Evolutionary conservation across 2,329 filamentous ascomycete species (phyloP), one percentile per base, ranked within the genome.

Genomic region (Colletotrichum abscissum): DNA sequence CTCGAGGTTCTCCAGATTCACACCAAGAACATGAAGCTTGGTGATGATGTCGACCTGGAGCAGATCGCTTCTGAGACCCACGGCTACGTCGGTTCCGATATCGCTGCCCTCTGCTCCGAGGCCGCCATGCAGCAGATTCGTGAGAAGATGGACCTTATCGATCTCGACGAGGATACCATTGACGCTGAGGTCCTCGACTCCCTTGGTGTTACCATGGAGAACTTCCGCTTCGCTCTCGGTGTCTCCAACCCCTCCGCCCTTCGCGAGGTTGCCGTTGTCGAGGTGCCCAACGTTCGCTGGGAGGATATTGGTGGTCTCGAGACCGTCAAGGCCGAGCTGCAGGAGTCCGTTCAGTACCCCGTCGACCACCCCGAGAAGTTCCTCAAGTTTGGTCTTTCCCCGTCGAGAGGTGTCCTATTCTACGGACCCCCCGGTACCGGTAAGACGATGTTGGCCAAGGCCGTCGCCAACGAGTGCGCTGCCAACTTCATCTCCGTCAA

Each of bases 1-100:
- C 93, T 99, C 49, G 97, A 99, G 90, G 98, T 99, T 81, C 92
- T 99, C 74, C 95, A 97, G 86, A 99, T 99, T 78, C 97, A 99
- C 90, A 99, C 97, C 85, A 99, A 99, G 93, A 99, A 99, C 91
- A 99, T 99, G 97, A 99, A 99, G 90, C 91, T 99, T 75, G 95
- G 86, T 73, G 97, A 98, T 72, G 97, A 98, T 79, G 97, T 99
- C 75, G 97, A 99, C 80, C 91, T 99, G 57, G 96, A 98, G 88
- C 93, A 95, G 80, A 98, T 99, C 80, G 97, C 97, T 67, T 92
- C 97, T 35, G 97, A 99, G 88, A 99, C 97, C 59, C 97, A 99
- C 88, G 97, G 97, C 87, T 99, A 98, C 80, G 97, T 99, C 77
- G 97, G 97, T 88, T 98, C 97, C 38, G 97, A 99, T 92, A 89